phyloP scores from a whole-genome alignment of 257 asterid genomes.

The Solanum virginianum region DNA sequence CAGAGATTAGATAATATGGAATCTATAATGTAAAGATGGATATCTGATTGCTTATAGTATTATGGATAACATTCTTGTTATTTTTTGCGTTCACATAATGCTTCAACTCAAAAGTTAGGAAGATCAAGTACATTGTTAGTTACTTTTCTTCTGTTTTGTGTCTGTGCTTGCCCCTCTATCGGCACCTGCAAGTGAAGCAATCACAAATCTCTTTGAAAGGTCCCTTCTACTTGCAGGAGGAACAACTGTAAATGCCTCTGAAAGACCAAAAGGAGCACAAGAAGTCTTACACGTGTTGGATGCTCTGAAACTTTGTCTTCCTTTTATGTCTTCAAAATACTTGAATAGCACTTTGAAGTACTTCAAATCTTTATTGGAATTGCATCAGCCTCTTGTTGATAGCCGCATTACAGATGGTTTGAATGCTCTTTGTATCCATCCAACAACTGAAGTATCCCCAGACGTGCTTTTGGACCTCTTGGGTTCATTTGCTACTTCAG shows the following conservation, averaged over 20 bases:
- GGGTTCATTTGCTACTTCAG: conserved; percentile 54
- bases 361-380: conserved; percentile 65
- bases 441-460: conserved; percentile 49
- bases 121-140: neutral
- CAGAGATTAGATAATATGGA: neutral
- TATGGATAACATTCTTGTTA: neutral
- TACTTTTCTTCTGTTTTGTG: neutral
- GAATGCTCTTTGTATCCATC: conserved; percentile 51
- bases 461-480: conserved; percentile 64
- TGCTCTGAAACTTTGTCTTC: conserved; percentile 64
- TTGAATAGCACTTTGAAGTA: conserved; percentile 46
- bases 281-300: conserved; percentile 73
- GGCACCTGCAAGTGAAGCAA: conserved; percentile 70
- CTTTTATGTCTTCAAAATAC: conserved; percentile 58
- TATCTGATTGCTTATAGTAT: neutral
- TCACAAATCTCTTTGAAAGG: conserved; percentile 57
- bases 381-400: conserved; percentile 57
- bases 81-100: neutral
- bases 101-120: neutral
- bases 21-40: neutral
- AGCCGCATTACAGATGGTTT: conserved; percentile 61
- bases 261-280: conserved; percentile 68
- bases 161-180: conserved; percentile 28
- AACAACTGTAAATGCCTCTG: conserved; percentile 42
- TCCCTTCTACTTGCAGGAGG: conserved; percentile 84